phyloP scores from a whole-genome alignment of 2,329 filamentous ascomycete species.

The Trichoderma sp. region DNA sequence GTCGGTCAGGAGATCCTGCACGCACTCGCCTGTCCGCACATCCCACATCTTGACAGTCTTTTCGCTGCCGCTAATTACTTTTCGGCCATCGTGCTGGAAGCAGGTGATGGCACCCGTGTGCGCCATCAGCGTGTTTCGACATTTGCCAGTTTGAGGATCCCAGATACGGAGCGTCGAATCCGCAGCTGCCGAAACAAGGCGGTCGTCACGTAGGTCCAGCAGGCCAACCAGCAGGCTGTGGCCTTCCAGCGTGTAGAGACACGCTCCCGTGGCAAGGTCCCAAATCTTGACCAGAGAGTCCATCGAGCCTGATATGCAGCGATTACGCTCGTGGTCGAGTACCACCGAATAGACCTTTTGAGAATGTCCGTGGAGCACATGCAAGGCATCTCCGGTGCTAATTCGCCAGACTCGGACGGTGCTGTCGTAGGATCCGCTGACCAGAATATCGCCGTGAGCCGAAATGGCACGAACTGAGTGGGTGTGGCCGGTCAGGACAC shows the following conservation, averaged over 20 bases:
- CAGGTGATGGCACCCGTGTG: constrained; percentile 98
- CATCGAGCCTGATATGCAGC: constrained; percentile 98
- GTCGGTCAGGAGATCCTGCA: constrained; percentile 89
- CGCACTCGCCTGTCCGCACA: constrained; percentile 84
- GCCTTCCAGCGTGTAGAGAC: constrained; percentile 87
- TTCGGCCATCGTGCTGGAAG: constrained; percentile 95
- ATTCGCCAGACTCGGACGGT: constrained; percentile 97
- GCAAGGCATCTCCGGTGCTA: constrained; percentile 85
- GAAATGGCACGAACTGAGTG: constrained; percentile 97
- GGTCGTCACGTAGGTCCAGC: constrained; percentile 83
- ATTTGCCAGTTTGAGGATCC: constrained; percentile 91
- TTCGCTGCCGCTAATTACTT: constrained; percentile 95
- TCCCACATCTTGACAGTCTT: constrained; percentile 99
- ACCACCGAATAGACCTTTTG: constrained; percentile 98
- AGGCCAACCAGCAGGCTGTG: constrained; percentile 91
- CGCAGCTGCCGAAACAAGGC: constrained; percentile 90
- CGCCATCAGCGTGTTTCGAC: constrained; percentile 84
- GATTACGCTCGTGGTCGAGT: constrained; percentile 84
- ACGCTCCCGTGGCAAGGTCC: constrained; percentile 84
- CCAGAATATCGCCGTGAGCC: constrained; percentile 90
- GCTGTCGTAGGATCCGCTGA: constrained; percentile 95
- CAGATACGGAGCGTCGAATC: constrained; percentile 95
- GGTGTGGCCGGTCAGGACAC: constrained; percentile 79
- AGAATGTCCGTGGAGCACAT: constrained; percentile 81
- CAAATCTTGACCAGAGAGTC: constrained; percentile 97